Base-by-base conservation (phyloP, 164 flowering plant genomes). In the Sextonia rubra region DNA sequence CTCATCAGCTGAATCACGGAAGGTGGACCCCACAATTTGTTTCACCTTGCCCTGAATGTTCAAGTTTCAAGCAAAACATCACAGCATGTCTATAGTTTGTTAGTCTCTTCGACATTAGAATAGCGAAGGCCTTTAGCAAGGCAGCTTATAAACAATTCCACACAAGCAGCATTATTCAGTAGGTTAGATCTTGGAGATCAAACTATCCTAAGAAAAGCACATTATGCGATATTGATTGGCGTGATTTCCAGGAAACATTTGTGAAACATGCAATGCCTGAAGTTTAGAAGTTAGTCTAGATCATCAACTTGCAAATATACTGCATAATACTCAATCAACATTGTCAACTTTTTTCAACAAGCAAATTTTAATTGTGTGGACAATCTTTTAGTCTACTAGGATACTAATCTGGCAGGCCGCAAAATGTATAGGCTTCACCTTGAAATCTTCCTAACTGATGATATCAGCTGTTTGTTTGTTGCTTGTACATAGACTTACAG, bases 11-110 rank as follows among this genome's bases (percentile, higher is more conserved):
- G 80, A 79, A 83, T 96, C 99, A 77, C 68, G 69, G 69, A 96
- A 91, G 14, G 99, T 93, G 22, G 99, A 96, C 48, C 99, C 99
- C 76, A 96, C 99, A 80, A 96, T 96, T 81, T 96, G 98, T 80
- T 96, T 96, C 84, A 96, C 99, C 82, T 93, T 96, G 12, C 97
- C 98, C 98, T 95, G 80, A 79, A 79, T 52, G 17, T 52, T 20
- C 58, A 68, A 76, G 37, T 68, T 73, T 24, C 69, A 69, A 30
- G 24, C 47, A 61, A 68, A 65, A 29, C 49, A 66, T 22, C 20
- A 61, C 48, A 6, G 23, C 32, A 60, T 60, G 4, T 60, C 64
- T 9, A 70, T n/a, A 17, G 44, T 49, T 20, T 26, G 66, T 61
- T 56, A n/a, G 26, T 63, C 29, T 27, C 49, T 23, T n/a, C 26